Evolutionary conservation across 1,284 basidiomycete genomes (phyloP), one percentile per base, ranked within the genome.

Genomic region (Chalciporus sp.): DNA sequence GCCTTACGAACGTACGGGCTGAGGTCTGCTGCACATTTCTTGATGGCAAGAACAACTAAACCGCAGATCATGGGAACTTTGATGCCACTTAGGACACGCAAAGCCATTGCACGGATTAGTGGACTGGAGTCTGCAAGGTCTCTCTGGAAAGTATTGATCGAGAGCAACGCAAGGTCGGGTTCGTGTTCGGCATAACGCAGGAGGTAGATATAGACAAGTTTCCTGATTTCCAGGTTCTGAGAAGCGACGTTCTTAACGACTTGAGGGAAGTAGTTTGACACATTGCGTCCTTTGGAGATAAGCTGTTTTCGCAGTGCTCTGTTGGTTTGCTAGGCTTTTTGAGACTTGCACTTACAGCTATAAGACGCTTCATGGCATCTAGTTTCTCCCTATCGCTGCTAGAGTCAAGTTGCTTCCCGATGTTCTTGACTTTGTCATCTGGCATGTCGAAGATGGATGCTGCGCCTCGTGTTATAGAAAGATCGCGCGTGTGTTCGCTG

Each of bases 91-190:
- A 98, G 79, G 1, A 98, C 94, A n/a, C 95, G 82, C 43, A 98
- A 75, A 3, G 94, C 93, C 94, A 97, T 97, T 11, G 92, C 92
- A 28, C 93, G 84, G 54, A 95, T 95, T 61, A 98, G 84, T 0
- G 97, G 96, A 56, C 90, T 97, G 8, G 87, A 78, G 66, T 99
- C 96, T 2, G 88, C 86, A 17, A 99, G 79, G 74, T 99, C 97
- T 70, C 95, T 94, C 73, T 99, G 97, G 69, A 98, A 98, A 10
- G 96, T 97, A 75, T 99, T 99, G 79, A 99, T 97, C 7, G 95
- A 96, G 23, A 99, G 81, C 35, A 99, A 76, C 0, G 97, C 92
- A 49, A 99, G 85, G 72, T 99, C 97, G 8, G 96, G 95, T 65
- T 95, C 94, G 47, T 88, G 85, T 46, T 91, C 86, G 42, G 96